Evolutionary conservation across 106 monocot species (phyloP).

Genomic region (Iris macrosiphon): DNA sequence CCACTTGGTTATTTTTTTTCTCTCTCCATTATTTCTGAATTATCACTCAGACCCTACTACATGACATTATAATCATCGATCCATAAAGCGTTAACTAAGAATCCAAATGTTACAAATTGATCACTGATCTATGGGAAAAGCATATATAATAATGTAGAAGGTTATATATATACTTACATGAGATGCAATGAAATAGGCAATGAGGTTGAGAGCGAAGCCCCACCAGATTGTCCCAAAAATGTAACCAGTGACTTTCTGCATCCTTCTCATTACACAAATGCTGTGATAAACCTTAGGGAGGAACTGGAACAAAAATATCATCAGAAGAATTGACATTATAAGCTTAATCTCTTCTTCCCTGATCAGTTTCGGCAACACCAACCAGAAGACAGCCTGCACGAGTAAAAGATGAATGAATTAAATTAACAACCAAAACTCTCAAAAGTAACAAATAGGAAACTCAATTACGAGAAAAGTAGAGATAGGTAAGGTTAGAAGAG

Average conservation of each 20-base stretch:
- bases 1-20: too few relatives aligned
- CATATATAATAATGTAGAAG: not conserved
- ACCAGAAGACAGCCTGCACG: slow-evolving; percentile 66
- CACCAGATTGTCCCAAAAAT: slow-evolving; percentile 97
- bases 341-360: slow-evolving; percentile 60
- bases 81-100: too few relatives aligned
- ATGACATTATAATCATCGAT: too few relatives aligned
- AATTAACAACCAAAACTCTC: too few relatives aligned
- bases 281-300: slow-evolving; percentile 90
- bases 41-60: too few relatives aligned
- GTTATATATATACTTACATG: slow-evolving; percentile 48
- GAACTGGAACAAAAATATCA: slow-evolving; percentile 76
- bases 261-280: slow-evolving; percentile 68
- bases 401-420: too few relatives aligned
- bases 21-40: too few relatives aligned
- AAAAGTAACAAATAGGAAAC: not conserved
- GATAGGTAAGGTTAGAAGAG: too few relatives aligned
- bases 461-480: too few relatives aligned
- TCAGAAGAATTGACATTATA: slow-evolving; percentile 57
- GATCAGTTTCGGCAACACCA: slow-evolving; percentile 65
- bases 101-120: too few relatives aligned
- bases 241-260: slow-evolving; percentile 96
- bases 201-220: slow-evolving; percentile 88
- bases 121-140: too few relatives aligned
- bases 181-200: slow-evolving; percentile 91